Evolutionary conservation across 2,329 filamentous ascomycete genomes (phyloP).

Genomic region (Stylonectria norvegica): DNA sequence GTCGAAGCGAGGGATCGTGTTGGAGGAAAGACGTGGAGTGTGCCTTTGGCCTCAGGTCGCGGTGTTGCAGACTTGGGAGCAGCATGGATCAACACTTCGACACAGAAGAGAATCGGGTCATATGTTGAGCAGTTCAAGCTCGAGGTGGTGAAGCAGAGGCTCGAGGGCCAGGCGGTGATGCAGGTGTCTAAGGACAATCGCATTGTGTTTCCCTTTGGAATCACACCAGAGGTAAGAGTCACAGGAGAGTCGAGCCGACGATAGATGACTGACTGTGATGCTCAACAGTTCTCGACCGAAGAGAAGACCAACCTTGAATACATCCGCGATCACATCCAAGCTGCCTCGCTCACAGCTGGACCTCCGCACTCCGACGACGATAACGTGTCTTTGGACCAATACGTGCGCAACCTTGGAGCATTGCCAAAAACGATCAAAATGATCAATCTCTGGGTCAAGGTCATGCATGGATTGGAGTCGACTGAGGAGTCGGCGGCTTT

Average conservation of each 20-base stretch:
- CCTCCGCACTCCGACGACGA: slow-evolving; percentile 28
- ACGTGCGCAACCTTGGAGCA: slow-evolving; percentile 32
- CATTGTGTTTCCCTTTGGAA: slow-evolving; percentile 18
- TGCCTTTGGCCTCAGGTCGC: slow-evolving; percentile 28
- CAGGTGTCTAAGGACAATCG: slow-evolving; percentile 36
- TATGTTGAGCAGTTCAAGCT: slow-evolving; percentile 40
- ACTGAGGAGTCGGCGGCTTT: slow-evolving; percentile 34
- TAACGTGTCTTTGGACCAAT: slow-evolving; percentile 32
- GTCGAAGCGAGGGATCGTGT: slow-evolving; percentile 49
- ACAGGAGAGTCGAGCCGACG: not conserved
- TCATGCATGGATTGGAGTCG: slow-evolving; percentile 37
- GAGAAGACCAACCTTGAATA: slow-evolving; percentile 34
- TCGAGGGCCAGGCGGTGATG: slow-evolving; percentile 41
- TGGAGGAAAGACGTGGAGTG: slow-evolving; percentile 50
- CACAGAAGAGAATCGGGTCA: slow-evolving; percentile 44
- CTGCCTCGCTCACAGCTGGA: slow-evolving; percentile 26
- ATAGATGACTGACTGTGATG: not conserved
- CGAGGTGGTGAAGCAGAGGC: slow-evolving; percentile 45
- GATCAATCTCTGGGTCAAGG: slow-evolving; percentile 35
- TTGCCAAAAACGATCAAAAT: slow-evolving; percentile 30
- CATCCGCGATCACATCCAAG: slow-evolving; percentile 35
- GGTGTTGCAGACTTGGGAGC: slow-evolving; percentile 51
- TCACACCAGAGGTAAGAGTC: slow-evolving; percentile 19
- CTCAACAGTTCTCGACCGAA: slow-evolving; percentile 24
- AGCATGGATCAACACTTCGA: slow-evolving; percentile 58